Evolutionary conservation across 1,139 yeast species (phyloP).

Genomic region (Scheffersomyces segobiensis): DNA sequence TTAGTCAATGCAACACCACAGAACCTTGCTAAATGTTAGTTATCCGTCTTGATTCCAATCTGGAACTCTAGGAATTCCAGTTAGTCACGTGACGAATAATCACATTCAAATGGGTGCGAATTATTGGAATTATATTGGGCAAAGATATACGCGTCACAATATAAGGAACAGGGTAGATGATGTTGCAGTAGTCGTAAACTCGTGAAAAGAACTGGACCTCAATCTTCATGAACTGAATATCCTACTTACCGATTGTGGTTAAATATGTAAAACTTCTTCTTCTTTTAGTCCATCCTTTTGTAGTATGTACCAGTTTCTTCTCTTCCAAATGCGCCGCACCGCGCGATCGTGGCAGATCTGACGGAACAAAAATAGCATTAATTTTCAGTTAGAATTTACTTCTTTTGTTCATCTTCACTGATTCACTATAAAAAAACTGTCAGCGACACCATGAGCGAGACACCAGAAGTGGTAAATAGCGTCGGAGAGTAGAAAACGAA

Average conservation of each 20-base stretch:
- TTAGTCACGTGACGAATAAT: background rate
- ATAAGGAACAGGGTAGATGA: background rate
- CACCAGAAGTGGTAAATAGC: background rate
- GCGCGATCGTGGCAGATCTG: background rate
- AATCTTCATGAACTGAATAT: background rate
- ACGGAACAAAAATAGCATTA: background rate
- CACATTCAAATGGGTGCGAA: background rate
- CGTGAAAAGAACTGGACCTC: background rate
- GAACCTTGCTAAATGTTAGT: background rate
- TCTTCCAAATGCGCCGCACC: background rate
- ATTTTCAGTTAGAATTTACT: background rate
- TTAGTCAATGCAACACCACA: too few relatives aligned
- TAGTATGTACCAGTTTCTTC: background rate
- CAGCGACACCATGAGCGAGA: background rate
- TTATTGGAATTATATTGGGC: background rate
- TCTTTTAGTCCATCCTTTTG: background rate
- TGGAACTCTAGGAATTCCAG: background rate
- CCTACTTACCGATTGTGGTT: background rate
- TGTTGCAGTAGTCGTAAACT: background rate
- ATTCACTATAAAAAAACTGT: constrained; percentile 7
- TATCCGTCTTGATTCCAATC: background rate
- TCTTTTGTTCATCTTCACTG: background rate
- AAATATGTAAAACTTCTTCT: background rate
- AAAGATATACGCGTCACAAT: background rate
- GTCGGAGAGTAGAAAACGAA: background rate